Conservation (phyloP, 441 rosid genomes). For the Gossypium gossypioides region DNA sequence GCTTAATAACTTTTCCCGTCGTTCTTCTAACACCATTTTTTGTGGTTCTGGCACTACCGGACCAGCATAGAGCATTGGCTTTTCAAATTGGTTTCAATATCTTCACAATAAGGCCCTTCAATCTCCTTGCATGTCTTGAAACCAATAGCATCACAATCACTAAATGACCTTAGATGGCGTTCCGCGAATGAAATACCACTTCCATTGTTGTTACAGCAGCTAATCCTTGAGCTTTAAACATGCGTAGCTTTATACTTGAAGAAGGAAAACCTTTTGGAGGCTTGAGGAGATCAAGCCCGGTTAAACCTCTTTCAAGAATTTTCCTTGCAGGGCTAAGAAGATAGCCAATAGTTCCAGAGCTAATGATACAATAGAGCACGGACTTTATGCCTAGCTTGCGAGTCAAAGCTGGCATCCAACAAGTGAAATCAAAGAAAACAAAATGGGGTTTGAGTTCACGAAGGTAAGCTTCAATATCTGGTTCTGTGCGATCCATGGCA, state of each 20-base stretch:
- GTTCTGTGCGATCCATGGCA: slow-evolving; percentile 35
- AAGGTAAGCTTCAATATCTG: slow-evolving; percentile 17
- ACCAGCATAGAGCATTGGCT: neutral
- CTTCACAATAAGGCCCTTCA: neutral
- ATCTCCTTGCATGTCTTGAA: slow-evolving; percentile 1
- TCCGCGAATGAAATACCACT: neutral
- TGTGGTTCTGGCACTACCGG: neutral
- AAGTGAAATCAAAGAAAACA: slow-evolving; percentile 13
- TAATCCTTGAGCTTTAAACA: neutral
- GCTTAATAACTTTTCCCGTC: neutral
- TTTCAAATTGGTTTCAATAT: neutral
- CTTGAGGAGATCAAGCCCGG: slow-evolving; percentile 9
- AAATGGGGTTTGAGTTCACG: slow-evolving; percentile 14
- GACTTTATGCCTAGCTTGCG: slow-evolving; percentile 10
- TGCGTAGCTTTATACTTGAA: neutral
- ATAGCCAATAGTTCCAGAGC: neutral
- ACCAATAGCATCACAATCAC: neutral
- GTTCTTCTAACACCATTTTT: neutral
- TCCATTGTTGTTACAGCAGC: neutral
- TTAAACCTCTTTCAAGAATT: neutral
- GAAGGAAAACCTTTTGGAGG: slow-evolving; percentile 24
- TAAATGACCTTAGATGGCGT: neutral
- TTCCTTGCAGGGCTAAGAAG: neutral
- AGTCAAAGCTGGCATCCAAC: slow-evolving; percentile 13
- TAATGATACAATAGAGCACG: neutral